Percentiles rank a stretch among this genome's conserved stretches.
Conservation (phyloP, 257 asterid genomes). For the Przewalskia tangutica region DNA sequence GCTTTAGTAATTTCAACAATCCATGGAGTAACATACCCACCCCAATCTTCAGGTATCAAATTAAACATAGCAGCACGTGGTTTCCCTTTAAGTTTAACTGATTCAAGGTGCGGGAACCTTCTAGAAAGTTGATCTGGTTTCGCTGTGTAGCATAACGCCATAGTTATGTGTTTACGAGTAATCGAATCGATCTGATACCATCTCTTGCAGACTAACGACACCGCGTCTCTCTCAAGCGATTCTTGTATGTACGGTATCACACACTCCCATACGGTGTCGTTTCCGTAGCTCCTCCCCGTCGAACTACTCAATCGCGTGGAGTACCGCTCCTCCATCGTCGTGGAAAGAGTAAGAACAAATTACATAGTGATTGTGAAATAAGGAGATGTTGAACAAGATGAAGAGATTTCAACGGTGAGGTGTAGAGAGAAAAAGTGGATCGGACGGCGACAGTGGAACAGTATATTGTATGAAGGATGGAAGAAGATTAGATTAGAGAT, state of each 20-base stretch:
- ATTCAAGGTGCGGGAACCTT: slow-evolving; percentile 67
- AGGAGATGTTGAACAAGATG: not conserved
- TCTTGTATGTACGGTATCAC: slow-evolving; percentile 61
- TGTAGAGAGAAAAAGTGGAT: not conserved
- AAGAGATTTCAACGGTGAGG: not conserved
- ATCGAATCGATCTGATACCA: slow-evolving; percentile 60
- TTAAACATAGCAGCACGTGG: slow-evolving; percentile 91
- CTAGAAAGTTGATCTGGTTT: slow-evolving; percentile 39
- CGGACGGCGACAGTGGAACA: slow-evolving; percentile 1
- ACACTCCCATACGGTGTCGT: slow-evolving; percentile 56
- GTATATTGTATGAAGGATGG: not conserved
- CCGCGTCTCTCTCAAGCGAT: slow-evolving; percentile 57
- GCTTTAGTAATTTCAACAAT: slow-evolving; percentile 39
- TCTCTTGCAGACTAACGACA: slow-evolving; percentile 45
- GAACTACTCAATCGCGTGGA: not conserved
- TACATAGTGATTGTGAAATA: not conserved
- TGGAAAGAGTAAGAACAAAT: not conserved
- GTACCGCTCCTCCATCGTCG: slow-evolving; percentile 1
- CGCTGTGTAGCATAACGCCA: slow-evolving; percentile 68
- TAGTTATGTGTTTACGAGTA: slow-evolving; percentile 75
- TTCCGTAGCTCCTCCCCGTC: not conserved
- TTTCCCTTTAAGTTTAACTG: slow-evolving; percentile 70
- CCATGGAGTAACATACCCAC: slow-evolving; percentile 71
- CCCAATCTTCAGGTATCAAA: slow-evolving; percentile 77
- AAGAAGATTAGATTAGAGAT: not conserved